Evolutionary conservation across 352 stramenopile species (phyloP).

Genomic region (Elongisporangium undulatum): DNA sequence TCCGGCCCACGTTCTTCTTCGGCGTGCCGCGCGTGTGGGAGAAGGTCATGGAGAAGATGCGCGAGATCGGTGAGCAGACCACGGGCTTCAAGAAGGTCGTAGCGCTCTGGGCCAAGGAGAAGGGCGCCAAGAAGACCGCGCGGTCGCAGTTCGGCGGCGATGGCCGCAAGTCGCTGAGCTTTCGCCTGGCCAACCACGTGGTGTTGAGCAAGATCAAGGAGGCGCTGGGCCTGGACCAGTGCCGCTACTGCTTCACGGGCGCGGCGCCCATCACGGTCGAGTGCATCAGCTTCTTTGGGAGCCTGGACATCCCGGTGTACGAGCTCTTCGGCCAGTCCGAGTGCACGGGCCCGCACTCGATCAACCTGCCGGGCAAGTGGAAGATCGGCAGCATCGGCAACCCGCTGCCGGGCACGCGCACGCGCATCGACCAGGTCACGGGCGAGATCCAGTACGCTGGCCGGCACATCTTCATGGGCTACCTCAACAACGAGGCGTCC

Average conservation of each 20-base stretch:
- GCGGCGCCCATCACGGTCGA: conserved; percentile 64
- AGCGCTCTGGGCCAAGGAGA: conserved; percentile 75
- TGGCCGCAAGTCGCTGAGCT: conserved; percentile 51
- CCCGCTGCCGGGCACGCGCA: conserved; percentile 46
- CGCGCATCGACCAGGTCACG: conserved; percentile 34
- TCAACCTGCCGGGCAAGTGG: conserved; percentile 70
- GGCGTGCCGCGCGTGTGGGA: conserved; percentile 85
- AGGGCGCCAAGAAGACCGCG: conserved; percentile 50
- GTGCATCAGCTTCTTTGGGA: conserved; percentile 86
- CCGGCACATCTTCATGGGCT: conserved; percentile 73
- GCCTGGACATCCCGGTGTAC: conserved; percentile 92
- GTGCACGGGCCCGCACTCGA: conserved; percentile 82
- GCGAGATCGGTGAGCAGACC: conserved; percentile 44
- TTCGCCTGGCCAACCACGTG: conserved; percentile 80
- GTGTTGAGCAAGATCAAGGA: conserved; percentile 76
- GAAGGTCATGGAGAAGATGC: conserved; percentile 83
- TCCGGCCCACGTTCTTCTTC: conserved; percentile 75
- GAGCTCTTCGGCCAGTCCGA: conserved; percentile 92
- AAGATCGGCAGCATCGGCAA: conserved; percentile 83
- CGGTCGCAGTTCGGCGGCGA: conserved; percentile 65
- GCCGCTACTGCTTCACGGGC: conserved; percentile 77
- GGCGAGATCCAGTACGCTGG: conserved; percentile 66
- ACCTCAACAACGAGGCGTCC: conserved; percentile 52
- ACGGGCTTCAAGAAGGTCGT: conserved; percentile 84
- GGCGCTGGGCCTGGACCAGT: conserved; percentile 78